Evolutionary conservation across 306 rosid genomes (phyloP), one percentile per base, ranked within the genome.

Genomic region (Gastrolobium bilobum): DNA sequence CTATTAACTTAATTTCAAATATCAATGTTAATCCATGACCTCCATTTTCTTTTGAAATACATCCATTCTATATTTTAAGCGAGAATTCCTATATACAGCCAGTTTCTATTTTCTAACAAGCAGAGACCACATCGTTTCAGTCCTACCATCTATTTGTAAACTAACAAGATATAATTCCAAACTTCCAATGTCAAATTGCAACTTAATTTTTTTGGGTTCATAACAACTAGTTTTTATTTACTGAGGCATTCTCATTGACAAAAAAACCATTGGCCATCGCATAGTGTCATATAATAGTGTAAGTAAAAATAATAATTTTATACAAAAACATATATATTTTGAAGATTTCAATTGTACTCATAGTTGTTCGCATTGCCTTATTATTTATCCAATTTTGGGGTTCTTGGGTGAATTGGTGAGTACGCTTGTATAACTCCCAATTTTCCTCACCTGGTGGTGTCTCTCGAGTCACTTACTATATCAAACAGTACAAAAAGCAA

Each of bases 131-230:
- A 6, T 11, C 46, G n/a, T 14, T 34, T 14, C 44, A 29, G 56
- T 67, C 57, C 57, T 9, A 67, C 71, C 54, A 46, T 67, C 54
- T 67, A 5, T 38, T 8, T n/a, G n/a, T n/a, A n/a, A 42, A 43
- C 15, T 29, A 67, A 67, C 37, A 42, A 9, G 34, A 40, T 39
- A 39, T 10, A 11, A 59, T 59, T 30, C 9, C 7, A 52, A 52
- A 15, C 15, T 52, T 52, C 42, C 20, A 34, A 59, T 59, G 20
- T 33, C 42, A 10, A 10, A 59, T 8, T 33, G 43, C 42, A 59
- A 33, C 15, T 61, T 2, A 33, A n/a, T n/a, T n/a, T n/a, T 13
- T 13, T 13, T 48, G 15, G 54, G 14, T 48, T 11, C 5, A 13
- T 48, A 1, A 30, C n/a, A 57, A 1, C 7, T 52, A 8, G 30